Evolutionary conservation across 768 basidiomycete genomes (phyloP), one percentile per base, ranked within the genome.

Genomic region (Gymnopilus junonius): DNA sequence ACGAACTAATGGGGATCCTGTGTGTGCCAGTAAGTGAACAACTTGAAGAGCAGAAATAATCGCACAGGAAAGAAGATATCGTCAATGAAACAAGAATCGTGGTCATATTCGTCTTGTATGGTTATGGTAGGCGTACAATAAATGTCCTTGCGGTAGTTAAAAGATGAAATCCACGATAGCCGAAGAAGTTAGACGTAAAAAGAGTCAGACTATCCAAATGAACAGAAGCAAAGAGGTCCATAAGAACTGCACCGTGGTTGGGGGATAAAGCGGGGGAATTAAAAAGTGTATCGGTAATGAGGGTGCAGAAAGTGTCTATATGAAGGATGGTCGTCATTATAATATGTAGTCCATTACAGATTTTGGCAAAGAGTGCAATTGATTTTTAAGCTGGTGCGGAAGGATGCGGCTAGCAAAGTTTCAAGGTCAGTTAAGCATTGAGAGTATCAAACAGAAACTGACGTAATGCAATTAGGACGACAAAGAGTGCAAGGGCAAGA

Each of bases 381-480:
- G 70, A 90, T 75, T 68, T 83, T 81, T 70, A 93, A 70, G 64
- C 76, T 80, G 65, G 80, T 80, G 62, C 84, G 87, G 80, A 94
- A 85, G 54, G 85, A 75, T 65, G 79, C 81, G 68, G 90, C 90
- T 92, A 67, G 17, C 56, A 35, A 27, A 42, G 21, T 14, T 10
- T 8, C 7, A 55, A 23, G 23, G 17, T 55, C 21, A 40, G 54
- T 23, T 34, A 4, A 37, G 8, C 20, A 48, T 39, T 25, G 48
- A 17, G 53, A 54, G 15, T 61, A 57, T 17, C 15, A 67, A 11
- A 66, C 11, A 39, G 43, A 58, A 11, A 85, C 91, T 80, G 76
- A 93, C 91, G 93, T 67, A 91, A 74, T 69, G 83, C 87, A 73
- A 98, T 88, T 67, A 97, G 83, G 43, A 86, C 87, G 37, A 87